Conservation (phyloP, 176 grass and related monocot genomes). For the Microstegium vimineum region DNA sequence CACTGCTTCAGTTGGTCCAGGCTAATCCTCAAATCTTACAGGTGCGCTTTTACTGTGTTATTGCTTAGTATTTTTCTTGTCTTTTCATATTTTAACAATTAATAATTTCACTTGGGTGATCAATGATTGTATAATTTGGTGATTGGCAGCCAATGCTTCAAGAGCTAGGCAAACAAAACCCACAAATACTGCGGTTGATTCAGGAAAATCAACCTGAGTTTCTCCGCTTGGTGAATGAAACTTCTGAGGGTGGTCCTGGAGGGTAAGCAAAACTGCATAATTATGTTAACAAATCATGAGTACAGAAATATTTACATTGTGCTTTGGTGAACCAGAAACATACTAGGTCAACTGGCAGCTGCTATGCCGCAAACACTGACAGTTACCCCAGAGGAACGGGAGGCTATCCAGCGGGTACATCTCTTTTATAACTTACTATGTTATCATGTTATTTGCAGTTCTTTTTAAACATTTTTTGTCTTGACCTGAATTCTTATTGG, state of each 20-base stretch:
- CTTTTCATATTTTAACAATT: constrained; percentile 2
- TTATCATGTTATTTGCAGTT: constrained; percentile 16
- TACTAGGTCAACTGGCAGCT: constrained; percentile 65
- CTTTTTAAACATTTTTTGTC: not conserved
- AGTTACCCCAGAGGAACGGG: constrained; percentile 84
- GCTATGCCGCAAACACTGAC: constrained; percentile 54
- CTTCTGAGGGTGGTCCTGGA: constrained; percentile 43
- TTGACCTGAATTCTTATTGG: not conserved
- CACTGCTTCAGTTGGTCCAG: constrained; percentile 76
- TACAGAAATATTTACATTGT: constrained; percentile 14
- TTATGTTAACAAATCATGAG: not conserved
- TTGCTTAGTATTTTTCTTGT: not conserved
- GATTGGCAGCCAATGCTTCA: constrained; percentile 94
- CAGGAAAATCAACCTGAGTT: constrained; percentile 97
- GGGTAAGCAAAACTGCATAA: constrained; percentile 38
- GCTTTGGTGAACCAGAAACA: constrained; percentile 48
- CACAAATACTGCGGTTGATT: constrained; percentile 82
- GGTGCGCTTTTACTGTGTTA: constrained; percentile 28
- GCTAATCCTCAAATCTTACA: constrained; percentile 92
- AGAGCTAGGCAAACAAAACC: constrained; percentile 97
- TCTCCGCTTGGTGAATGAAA: constrained; percentile 91
- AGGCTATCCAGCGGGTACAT: constrained; percentile 81
- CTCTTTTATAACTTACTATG: constrained; percentile 2
- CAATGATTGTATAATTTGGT: constrained; percentile 3
- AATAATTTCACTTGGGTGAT: constrained; percentile 6